Evolutionary conservation across 148 eudicot genomes (phyloP).

Genomic region (Beta vulgaris): DNA sequence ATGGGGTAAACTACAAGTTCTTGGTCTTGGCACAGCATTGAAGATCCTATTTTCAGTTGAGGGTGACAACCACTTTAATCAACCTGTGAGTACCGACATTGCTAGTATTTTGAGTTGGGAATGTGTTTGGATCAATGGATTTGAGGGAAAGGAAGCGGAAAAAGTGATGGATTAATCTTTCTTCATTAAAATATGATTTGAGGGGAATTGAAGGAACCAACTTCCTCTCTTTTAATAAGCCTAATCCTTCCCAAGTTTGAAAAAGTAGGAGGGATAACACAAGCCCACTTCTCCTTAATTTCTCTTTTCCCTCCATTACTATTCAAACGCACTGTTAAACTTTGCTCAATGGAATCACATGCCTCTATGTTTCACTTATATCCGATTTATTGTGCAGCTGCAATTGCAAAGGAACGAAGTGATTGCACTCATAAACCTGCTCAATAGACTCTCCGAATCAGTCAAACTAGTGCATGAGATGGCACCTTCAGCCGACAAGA

Average conservation of each 20-base stretch:
- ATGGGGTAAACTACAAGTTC: constrained; percentile 98
- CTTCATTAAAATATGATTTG: not conserved
- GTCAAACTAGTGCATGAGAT: constrained; percentile 40
- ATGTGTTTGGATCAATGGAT: not conserved
- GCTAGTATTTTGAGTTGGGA: not conserved
- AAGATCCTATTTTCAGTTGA: constrained; percentile 82
- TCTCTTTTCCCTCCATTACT: not conserved
- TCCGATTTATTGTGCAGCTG: constrained; percentile 23
- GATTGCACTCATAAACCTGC: constrained; percentile 41
- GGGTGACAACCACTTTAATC: constrained; percentile 38
- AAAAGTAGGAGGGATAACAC: not conserved
- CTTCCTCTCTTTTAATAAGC: not conserved
- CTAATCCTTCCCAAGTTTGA: not conserved
- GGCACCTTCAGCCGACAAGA: constrained; percentile 29
- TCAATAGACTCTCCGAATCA: constrained; percentile 46
- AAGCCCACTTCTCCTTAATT: not conserved
- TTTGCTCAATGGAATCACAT: no score
- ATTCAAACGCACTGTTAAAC: not conserved
- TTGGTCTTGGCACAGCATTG: constrained; percentile 93
- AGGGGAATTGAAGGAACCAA: not conserved
- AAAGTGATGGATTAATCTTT: not conserved
- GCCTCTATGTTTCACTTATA: not conserved
- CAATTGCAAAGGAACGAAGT: constrained; percentile 47
- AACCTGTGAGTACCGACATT: constrained; percentile 55
- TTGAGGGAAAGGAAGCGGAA: not conserved